These are phyloP conservation scores for Trichoderma guizhouense DNA, from an alignment of 2,329 filamentous ascomycete genomes.

Conservation along the genomic window DNA sequence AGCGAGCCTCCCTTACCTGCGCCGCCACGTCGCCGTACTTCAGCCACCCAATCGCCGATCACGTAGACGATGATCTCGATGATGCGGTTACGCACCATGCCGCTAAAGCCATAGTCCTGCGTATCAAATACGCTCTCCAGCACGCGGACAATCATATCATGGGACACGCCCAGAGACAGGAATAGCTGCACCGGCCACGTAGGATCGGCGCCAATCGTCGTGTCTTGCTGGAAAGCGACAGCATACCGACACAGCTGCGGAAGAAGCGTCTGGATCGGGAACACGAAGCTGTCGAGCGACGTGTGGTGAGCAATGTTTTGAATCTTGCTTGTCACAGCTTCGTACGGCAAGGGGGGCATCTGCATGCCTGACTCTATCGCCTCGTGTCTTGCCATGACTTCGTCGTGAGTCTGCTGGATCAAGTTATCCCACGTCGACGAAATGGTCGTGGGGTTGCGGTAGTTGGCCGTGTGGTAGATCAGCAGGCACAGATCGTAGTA, in stretches of 20 bases:
- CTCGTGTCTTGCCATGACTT: constrained; percentile 44
- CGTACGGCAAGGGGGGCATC: constrained; percentile 59
- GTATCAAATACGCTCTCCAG: constrained; percentile 57
- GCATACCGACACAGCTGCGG: constrained; percentile 63
- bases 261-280: constrained; percentile 59
- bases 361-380: constrained; percentile 40
- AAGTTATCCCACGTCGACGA: constrained; percentile 79
- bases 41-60: constrained; percentile 48
- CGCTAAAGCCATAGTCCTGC: constrained; percentile 58
- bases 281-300: constrained; percentile 62
- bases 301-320: constrained; percentile 64
- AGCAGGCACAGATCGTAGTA: constrained; percentile 93
- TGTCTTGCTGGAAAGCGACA: constrained; percentile 55
- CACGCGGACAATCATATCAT: constrained; percentile 54
- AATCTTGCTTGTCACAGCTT: constrained; percentile 62
- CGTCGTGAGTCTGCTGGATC: constrained; percentile 67
- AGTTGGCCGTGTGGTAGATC: constrained; percentile 89
- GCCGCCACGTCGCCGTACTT: constrained; percentile 47
- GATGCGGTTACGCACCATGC: constrained; percentile 46
- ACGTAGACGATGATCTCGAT: constrained; percentile 53
- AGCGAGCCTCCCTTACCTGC: constrained; percentile 39
- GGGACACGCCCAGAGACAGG: constrained; percentile 53
- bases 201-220: constrained; percentile 53
- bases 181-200: constrained; percentile 58
- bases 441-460: constrained; percentile 83